Percentiles rank a stretch among this genome's conserved stretches.
Conservation (phyloP, 306 rosid species). For the Corylus americana region DNA sequence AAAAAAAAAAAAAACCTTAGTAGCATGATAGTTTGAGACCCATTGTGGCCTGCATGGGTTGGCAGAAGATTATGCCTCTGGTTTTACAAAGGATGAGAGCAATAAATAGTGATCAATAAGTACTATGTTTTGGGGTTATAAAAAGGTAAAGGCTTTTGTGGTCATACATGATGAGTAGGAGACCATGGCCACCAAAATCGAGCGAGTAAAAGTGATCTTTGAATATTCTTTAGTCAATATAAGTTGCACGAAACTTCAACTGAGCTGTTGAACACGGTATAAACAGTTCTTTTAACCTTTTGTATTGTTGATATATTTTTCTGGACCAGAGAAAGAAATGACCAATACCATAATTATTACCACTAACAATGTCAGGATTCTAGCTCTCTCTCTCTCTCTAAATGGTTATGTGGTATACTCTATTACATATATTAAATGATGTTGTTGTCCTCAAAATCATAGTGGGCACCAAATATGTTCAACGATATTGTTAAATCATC, state of each 20-base stretch:
- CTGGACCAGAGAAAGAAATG: not conserved
- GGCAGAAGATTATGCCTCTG: not conserved
- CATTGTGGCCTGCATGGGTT: slow-evolving; percentile 16
- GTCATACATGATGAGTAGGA: slow-evolving; percentile 1
- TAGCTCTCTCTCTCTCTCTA: not conserved
- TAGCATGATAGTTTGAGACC: slow-evolving; percentile 13
- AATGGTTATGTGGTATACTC: not conserved
- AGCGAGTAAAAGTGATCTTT: not conserved
- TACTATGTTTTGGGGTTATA: not conserved
- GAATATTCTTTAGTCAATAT: not conserved
- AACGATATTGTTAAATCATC: not conserved
- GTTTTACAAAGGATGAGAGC: slow-evolving; percentile 1
- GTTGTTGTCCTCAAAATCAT: not conserved
- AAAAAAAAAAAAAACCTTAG: slow-evolving; percentile 3
- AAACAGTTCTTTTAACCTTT: not conserved
- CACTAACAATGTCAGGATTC: not conserved
- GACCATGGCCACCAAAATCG: not conserved
- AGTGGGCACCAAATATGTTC: not conserved
- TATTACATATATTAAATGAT: not conserved
- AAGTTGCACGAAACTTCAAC: not conserved
- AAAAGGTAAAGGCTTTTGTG: not conserved
- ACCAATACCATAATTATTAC: not conserved
- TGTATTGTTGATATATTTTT: too few relatives aligned
- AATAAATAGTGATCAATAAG: not conserved
- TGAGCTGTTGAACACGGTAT: not conserved